Evolutionary conservation across 169 alveolate genomes (phyloP), one percentile per base, ranked within the genome.

Genomic region (Eimeria maxima): DNA sequence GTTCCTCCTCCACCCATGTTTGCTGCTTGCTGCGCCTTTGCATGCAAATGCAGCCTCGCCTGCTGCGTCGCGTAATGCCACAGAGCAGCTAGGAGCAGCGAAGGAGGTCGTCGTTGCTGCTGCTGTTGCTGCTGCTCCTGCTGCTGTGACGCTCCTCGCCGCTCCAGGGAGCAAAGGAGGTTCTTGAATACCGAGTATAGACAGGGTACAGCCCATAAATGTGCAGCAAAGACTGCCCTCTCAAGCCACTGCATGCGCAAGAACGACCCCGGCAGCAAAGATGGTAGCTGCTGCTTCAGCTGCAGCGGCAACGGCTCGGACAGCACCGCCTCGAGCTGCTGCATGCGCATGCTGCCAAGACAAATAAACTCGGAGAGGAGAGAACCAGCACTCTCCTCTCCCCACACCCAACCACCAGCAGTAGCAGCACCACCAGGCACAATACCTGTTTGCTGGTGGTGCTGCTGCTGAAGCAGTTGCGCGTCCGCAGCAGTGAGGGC

Each of bases 11-110:
- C 74, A 16, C 50, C 45, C 3, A 27, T 7, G 27, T 29, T 63
- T 50, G 67, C 91, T 18, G 67, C 76, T 55, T 83, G 91, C 91
- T 83, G 91, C 55, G 91, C 91, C 91, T 83, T 83, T 42, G 91
- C 91, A 42, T 83, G 91, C 91, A 83, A 53, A 27, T 83, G 91
- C 20, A 50, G 55, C 29, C 91, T 50, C 55, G 91, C 91, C 71
- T 53, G 91, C 55, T 83, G 91, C 18, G 91, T 55, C 16, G 91
- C 76, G 55, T 83, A 55, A 22, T 83, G 91, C 91, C 91, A 83
- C 53, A 83, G 50, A 3, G 91, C 91, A 14, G 63, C 76, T 27
- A 83, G 53, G 55, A 83, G 78, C 47, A 83, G 76, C 47, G 74
- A 50, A 8, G 76, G 91, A 24, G 71, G 74, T 0, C 42, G 74